Conservation (phyloP, 371 early-diverging fungal species). For the Actinomortierella wolfii region DNA sequence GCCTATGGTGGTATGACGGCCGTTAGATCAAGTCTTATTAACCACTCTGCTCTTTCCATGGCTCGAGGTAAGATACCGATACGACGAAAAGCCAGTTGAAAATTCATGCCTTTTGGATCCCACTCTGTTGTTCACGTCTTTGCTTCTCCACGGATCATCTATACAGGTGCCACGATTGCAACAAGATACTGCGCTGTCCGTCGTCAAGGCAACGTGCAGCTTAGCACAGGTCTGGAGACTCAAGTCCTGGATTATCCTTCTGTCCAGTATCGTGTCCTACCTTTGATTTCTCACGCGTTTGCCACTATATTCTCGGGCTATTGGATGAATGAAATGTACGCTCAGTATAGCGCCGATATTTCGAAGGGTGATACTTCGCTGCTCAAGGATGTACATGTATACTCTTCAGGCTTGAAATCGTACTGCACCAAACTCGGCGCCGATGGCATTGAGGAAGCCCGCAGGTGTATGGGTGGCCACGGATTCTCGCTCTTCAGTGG, state of each 20-base stretch:
- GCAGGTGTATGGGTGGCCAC: slow-evolving; percentile 83
- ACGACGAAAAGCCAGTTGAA: no score
- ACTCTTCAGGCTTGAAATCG: slow-evolving; percentile 84
- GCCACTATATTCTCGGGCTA: slow-evolving; percentile 76
- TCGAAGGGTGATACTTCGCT: slow-evolving; percentile 53
- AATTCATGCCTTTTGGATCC: no score
- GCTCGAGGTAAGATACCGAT: slow-evolving; percentile 52
- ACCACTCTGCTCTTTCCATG: slow-evolving; percentile 54
- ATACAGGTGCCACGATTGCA: slow-evolving; percentile 55
- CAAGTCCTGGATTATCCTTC: slow-evolving; percentile 77
- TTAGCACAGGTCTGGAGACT: slow-evolving; percentile 61
- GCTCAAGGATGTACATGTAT: slow-evolving; percentile 85
- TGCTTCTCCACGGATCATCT: no score
- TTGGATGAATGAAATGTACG: slow-evolving; percentile 69
- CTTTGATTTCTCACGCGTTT: slow-evolving; percentile 72
- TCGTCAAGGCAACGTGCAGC: slow-evolving; percentile 48
- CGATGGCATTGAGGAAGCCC: slow-evolving; percentile 79
- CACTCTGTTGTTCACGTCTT: no score
- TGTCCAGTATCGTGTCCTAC: slow-evolving; percentile 76
- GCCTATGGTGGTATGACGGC: slow-evolving; percentile 81
- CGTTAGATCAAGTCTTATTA: slow-evolving; percentile 71
- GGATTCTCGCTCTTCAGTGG: slow-evolving; percentile 81
- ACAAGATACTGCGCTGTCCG: slow-evolving; percentile 57
- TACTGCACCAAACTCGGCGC: slow-evolving; percentile 77
- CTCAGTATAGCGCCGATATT: slow-evolving; percentile 65